Evolutionary conservation across 345 rosid species (phyloP).

Genomic region (Salix purpurea): DNA sequence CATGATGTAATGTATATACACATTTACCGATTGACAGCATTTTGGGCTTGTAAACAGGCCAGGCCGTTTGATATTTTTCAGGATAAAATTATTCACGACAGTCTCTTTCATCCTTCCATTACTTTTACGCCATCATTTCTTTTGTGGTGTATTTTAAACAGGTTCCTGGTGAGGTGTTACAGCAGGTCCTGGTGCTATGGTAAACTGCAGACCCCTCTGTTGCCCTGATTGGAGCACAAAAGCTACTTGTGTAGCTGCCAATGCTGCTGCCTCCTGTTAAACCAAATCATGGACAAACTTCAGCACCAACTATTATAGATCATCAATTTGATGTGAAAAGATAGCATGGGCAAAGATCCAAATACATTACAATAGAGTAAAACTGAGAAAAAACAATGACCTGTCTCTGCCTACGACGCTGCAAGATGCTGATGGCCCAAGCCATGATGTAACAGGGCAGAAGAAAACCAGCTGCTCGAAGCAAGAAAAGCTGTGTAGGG

Average conservation of each 20-base stretch:
- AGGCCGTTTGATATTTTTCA: not conserved
- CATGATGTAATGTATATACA: not conserved
- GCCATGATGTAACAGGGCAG: slow-evolving; percentile 99
- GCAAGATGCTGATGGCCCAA: slow-evolving; percentile 92
- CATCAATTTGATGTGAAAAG: not conserved
- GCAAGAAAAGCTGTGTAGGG: slow-evolving; percentile 76
- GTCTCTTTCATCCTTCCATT: not conserved
- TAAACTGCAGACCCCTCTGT: slow-evolving; percentile 67
- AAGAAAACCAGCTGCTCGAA: slow-evolving; percentile 73
- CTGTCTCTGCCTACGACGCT: slow-evolving; percentile 93
- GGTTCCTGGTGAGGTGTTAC: slow-evolving; percentile 44
- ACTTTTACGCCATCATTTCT: not conserved
- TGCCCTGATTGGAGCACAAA: slow-evolving; percentile 83
- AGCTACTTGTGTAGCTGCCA: slow-evolving; percentile 82
- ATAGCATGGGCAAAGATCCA: not conserved
- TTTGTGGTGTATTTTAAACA: slow-evolving; percentile 25
- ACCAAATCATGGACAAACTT: slow-evolving; percentile 12
- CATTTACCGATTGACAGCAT: not conserved
- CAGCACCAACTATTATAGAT: not conserved
- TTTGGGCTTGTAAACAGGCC: not conserved
- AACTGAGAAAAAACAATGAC: slow-evolving; percentile 30
- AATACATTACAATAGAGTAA: not conserved
- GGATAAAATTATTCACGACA: not conserved
- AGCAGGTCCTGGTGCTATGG: slow-evolving; percentile 55
- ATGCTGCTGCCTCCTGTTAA: slow-evolving; percentile 79